A percentile compares a stretch with the other conserved stretches of the same genome.
phyloP scores from a whole-genome alignment of 192 early-diverging fungal genomes.

The Entomortierella parvispora region DNA sequence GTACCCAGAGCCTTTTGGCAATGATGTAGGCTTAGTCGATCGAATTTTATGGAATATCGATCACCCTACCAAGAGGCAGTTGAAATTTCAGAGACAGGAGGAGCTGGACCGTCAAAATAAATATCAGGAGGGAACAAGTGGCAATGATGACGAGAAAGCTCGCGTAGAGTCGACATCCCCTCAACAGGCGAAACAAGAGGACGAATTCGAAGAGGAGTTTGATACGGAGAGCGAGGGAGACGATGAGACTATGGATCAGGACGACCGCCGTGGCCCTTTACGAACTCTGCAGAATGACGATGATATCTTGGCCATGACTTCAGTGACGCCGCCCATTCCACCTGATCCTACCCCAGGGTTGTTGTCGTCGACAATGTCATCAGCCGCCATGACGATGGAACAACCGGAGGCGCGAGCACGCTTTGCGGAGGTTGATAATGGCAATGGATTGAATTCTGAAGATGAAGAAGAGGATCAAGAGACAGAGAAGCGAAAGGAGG shows the following conservation, averaged over 20 bases:
- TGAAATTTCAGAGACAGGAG: conserved; percentile 13
- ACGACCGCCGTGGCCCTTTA: conserved; percentile 15
- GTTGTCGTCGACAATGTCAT: conserved; percentile 26
- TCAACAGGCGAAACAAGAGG: conserved; percentile 6
- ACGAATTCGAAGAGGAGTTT: conserved; percentile 44
- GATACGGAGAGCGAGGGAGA: conserved; percentile 45
- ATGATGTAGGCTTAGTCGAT: conserved; percentile 33
- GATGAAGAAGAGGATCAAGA: conserved; percentile 16
- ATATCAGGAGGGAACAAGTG: background rate
- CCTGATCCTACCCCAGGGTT: conserved; percentile 12
- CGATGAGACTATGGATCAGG: background rate
- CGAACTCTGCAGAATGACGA: conserved; percentile 4
- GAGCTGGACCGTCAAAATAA: background rate
- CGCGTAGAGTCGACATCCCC: background rate
- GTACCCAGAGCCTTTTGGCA: conserved; percentile 23
- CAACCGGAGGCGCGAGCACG: conserved; percentile 26
- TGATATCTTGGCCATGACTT: conserved; percentile 8
- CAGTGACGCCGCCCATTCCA: conserved; percentile 31
- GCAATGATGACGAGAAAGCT: background rate
- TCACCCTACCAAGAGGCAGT: conserved; percentile 19
- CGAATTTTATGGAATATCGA: conserved; percentile 45
- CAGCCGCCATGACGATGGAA: conserved; percentile 28
- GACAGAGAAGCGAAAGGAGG: conserved; percentile 26
- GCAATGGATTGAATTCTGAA: conserved; percentile 12
- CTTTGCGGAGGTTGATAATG: conserved; percentile 27